phyloP scores from a whole-genome alignment of 2,329 filamentous ascomycete genomes.

The Atkinsonella hypoxylon region DNA sequence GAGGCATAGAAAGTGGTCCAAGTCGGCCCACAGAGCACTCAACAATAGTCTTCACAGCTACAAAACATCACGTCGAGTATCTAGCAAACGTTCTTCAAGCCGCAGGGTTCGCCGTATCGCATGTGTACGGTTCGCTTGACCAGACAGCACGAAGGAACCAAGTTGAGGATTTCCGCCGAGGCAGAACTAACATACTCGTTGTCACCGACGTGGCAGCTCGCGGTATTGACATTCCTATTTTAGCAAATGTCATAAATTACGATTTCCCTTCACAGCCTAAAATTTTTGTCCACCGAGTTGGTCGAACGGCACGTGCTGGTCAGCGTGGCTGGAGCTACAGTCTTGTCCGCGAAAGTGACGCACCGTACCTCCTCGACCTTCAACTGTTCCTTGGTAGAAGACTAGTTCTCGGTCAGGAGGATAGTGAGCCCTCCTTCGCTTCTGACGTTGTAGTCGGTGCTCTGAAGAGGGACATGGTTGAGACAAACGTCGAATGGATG shows the following conservation, averaged over 20 bases:
- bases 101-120: conserved; percentile 80
- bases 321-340: conserved; percentile 92
- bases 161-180: conserved; percentile 77
- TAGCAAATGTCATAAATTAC: conserved; percentile 97
- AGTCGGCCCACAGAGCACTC: conserved; percentile 75
- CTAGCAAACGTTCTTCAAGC: conserved; percentile 66
- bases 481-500: conserved; percentile 69
- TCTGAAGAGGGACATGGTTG: conserved; percentile 60
- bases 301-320: conserved; percentile 88
- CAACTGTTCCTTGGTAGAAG: conserved; percentile 88
- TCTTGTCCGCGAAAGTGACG: conserved; percentile 75
- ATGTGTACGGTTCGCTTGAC: conserved; percentile 89
- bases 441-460: conserved; percentile 76
- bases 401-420: conserved; percentile 61
- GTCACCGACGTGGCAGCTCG: conserved; percentile 94
- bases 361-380: conserved; percentile 83
- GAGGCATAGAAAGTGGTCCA: conserved; percentile 37
- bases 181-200: conserved; percentile 79
- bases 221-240: conserved; percentile 93
- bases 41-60: conserved; percentile 88
- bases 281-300: conserved; percentile 91
- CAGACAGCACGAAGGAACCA: conserved; percentile 88
- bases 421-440: conserved; percentile 55
- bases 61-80: conserved; percentile 97
- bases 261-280: conserved; percentile 96